Evolutionary conservation across 352 stramenopile species (phyloP), one percentile per base, ranked within the genome.

Genomic region (Paralagenidium karlingii): DNA sequence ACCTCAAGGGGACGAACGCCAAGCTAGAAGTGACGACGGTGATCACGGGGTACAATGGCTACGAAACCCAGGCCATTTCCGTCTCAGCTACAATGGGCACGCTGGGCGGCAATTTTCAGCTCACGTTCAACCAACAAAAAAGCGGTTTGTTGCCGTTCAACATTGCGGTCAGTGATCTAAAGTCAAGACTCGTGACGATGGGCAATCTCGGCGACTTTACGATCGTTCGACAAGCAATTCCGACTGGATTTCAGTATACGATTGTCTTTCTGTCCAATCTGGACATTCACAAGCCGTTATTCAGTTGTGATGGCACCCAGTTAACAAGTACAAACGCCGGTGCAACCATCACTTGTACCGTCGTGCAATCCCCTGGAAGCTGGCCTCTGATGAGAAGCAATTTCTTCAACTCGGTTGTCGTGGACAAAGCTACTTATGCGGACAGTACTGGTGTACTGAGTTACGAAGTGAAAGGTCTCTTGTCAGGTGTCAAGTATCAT

Each of bases 21-120:
- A 67, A 63, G 33, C 34, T 97, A 9, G 59, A 74, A 9, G 67
- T 88, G 13, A 58, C 61, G 5, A 87, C 83, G 2, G 61, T 92
- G 25, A 78, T 97, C 5, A 56, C 81, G 13, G 80, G 71, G 8
- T 94, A 88, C 51, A 86, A 92, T 15, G 92, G 94, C 5, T 96
- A 78, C 40, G 89, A 96, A 24, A 82, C 97, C 48, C 92, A 98
- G 43, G 71, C 68, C 5, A 49, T 97, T 2, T 79, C 58, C 3
- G 58, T 96, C 10, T 36, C 30, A 36, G 30, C 30, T 3, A 22
- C 30, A 16, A 22, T 20, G 16, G 22, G 19, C 16, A 36, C 30
- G 7, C 70, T 97, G 2, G 69, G 74, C 9, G 94, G 94, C 7
- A 64, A 64, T 16, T 97, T 97, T 45, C 60, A 65, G 25, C 47